These are phyloP conservation scores for Lactifluus echinatus DNA, from an alignment of 768 basidiomycete species.

Conservation along the genomic window DNA sequence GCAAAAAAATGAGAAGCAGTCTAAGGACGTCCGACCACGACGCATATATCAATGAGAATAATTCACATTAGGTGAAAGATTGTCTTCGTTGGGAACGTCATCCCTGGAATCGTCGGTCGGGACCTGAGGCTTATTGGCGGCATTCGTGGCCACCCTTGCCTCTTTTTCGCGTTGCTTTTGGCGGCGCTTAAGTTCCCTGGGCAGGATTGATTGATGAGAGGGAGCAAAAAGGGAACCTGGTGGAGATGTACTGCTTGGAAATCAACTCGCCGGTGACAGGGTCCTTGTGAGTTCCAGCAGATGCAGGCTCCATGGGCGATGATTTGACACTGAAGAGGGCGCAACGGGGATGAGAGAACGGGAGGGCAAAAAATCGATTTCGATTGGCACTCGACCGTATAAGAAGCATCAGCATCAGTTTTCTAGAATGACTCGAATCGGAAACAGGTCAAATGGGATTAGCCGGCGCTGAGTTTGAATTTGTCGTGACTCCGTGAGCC, in stretches of 20 bases:
- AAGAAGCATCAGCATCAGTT: slow-evolving; percentile 29
- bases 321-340: background rate
- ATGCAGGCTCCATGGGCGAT: slow-evolving; percentile 33
- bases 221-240: slow-evolving; percentile 18
- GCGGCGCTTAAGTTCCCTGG: slow-evolving; percentile 89
- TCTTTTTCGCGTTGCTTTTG: slow-evolving; percentile 71
- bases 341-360: background rate
- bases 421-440: background rate
- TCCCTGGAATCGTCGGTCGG: slow-evolving; percentile 30
- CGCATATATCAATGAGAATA: background rate
- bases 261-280: slow-evolving; percentile 93
- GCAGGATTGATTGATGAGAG: slow-evolving; percentile 24
- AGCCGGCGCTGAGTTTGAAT: slow-evolving; percentile 12
- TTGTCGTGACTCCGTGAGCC: background rate
- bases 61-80: slow-evolving; percentile 86
- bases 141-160: slow-evolving; percentile 71
- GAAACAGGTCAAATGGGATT: background rate
- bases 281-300: slow-evolving; percentile 47
- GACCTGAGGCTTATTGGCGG: slow-evolving; percentile 41
- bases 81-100: slow-evolving; percentile 52
- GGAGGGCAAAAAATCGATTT: background rate
- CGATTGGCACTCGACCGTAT: no score
- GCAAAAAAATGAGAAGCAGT: background rate
- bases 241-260: slow-evolving; percentile 74
- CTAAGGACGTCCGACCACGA: background rate